These are phyloP conservation scores for Fusarium mundagurra DNA, from an alignment of 2,329 filamentous ascomycete species.

Conservation along the genomic window DNA sequence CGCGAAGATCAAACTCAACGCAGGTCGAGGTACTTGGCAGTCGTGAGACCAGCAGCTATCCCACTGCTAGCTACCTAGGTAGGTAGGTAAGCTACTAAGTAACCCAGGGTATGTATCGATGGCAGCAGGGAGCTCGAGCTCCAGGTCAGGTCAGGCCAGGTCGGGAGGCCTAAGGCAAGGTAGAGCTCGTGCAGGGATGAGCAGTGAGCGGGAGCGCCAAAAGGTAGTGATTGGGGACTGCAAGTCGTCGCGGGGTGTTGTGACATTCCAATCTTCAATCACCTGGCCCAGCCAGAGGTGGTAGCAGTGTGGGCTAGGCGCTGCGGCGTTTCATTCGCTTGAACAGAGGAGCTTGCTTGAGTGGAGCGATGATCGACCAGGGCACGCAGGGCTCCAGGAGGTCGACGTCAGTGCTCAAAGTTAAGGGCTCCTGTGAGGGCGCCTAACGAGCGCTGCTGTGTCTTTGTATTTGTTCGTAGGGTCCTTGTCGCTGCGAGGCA, in stretches of 20 bases:
- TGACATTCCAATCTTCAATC: conserved; percentile 45
- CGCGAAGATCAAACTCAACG: conserved; percentile 13
- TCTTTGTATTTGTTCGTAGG: conserved; percentile 9
- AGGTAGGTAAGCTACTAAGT: neutral
- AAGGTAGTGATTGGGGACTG: conserved; percentile 39
- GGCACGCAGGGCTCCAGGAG: conserved; percentile 38
- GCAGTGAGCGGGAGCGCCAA: conserved; percentile 38
- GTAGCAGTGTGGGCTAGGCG: conserved; percentile 45
- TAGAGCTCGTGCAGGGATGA: conserved; percentile 32
- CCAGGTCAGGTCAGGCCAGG: conserved; percentile 7
- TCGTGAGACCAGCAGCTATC: conserved; percentile 1
- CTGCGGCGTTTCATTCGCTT: conserved; percentile 49
- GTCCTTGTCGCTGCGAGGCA: conserved; percentile 21
- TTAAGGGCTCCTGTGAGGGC: conserved; percentile 19
- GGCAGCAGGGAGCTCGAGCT: conserved; percentile 1
- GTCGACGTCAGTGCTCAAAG: conserved; percentile 42
- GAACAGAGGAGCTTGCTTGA: conserved; percentile 39
- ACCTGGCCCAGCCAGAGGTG: conserved; percentile 43
- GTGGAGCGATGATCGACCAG: conserved; percentile 47
- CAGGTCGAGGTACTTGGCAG: neutral
- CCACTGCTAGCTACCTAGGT: conserved; percentile 9
- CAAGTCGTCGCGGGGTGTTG: conserved; percentile 41
- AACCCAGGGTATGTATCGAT: neutral
- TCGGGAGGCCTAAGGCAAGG: conserved; percentile 4
- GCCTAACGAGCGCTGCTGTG: conserved; percentile 26